Evolutionary conservation across 352 stramenopile species (phyloP).

Genomic region (Phytophthora pistaciae): DNA sequence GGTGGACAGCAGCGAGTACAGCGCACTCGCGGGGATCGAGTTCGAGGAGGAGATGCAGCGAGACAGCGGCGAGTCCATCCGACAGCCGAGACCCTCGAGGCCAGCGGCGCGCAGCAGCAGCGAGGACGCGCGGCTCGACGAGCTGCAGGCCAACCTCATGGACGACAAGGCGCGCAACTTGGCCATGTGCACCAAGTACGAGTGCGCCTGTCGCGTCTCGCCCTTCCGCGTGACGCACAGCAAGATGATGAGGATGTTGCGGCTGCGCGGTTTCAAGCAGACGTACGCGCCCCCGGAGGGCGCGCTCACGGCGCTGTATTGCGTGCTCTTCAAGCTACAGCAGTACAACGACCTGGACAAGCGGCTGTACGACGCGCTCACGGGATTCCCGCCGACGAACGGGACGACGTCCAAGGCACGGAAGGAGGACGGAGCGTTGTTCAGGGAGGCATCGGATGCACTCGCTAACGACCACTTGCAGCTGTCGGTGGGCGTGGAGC

Average conservation of each 20-base stretch:
- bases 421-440: constrained; percentile 14
- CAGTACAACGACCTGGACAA: constrained; percentile 82
- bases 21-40: constrained; percentile 22
- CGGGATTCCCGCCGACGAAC: constrained; percentile 31
- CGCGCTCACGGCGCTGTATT: constrained; percentile 63
- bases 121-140: constrained; percentile 47
- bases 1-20: constrained; percentile 36
- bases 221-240: constrained; percentile 61
- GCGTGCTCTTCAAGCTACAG: constrained; percentile 69
- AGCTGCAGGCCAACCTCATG: constrained; percentile 73
- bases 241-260: constrained; percentile 75
- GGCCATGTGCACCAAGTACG: constrained; percentile 70
- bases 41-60: constrained; percentile 21
- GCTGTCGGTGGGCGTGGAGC: constrained; percentile 48
- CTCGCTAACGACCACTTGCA: constrained; percentile 39
- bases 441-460: constrained; percentile 20
- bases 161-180: constrained; percentile 79
- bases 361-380: constrained; percentile 66
- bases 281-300: constrained; percentile 53
- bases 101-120: constrained; percentile 2
- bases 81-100: constrained; percentile 21
- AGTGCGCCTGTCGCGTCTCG: constrained; percentile 79
- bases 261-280: constrained; percentile 53
- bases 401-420: neutral
- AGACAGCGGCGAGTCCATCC: constrained; percentile 12